Base-by-base conservation (phyloP, 2,329 filamentous ascomycete genomes). In the Cladophialophora chaetospira region DNA sequence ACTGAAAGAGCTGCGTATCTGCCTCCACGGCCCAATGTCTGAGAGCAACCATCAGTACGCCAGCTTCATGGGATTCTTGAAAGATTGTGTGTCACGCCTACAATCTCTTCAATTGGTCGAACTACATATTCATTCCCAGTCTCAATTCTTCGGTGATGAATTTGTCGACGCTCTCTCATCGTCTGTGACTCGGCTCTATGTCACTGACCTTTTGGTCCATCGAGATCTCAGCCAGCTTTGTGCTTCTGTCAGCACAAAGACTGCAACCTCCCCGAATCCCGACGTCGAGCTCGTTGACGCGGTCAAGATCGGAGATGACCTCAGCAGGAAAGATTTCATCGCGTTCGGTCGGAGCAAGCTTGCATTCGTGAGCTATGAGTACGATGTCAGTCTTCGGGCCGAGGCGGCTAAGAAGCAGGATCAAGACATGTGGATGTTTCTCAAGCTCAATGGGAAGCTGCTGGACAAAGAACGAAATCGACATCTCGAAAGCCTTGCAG, bases 401-500 rank as follows among this genome's bases (percentile, higher is more conserved):
- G 17, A 13, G 28, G 15, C 35, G 11, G 36, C 43, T 10, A 15
- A 15, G 11, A 13, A 26, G 28, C 33, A 59, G 17, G 10, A 42
- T 15, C 10, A 36, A 40, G n/a, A 33, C 19, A 50, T 38, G 25
- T 31, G 47, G 5, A 21, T 29, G 10, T 58, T 65, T 10, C 36
- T 64, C n/a, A 58, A 50, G 17, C 42, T 65, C 11, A 64, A 64
- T 55, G 63, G 54, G 17, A 47, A 46, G 46, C 46, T 65, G 28
- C 56, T 65, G 6, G 62, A 65, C 28, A 57, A 59, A 21, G 51
- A 61, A 19, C 60, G 57, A 15, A 64, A 65, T 43, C 54, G 38
- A 40, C 63, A 65, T 42, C 49, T 64, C 25, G 53, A 44, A 25
- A 4, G 15, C 8, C 23, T 53, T 4, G 13, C 21, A 17, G 57